Base-by-base conservation (phyloP, 23 red algal species). In the Gracilaria domingensis region DNA sequence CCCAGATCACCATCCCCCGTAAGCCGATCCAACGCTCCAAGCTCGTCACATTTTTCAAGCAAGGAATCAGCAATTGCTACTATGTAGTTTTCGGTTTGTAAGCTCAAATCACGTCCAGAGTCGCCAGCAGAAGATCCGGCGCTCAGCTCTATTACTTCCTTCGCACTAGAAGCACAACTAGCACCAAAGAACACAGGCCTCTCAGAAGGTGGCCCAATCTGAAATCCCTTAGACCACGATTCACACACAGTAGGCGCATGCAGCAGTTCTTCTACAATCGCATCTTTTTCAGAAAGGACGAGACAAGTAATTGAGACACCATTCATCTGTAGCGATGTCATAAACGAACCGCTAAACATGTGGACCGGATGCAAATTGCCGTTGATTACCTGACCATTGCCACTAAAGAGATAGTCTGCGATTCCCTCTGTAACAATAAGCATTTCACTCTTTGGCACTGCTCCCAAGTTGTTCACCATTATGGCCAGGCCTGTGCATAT, bases 401-500 rank as follows among this genome's bases (percentile, higher is more conserved):
- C 71, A 42, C 48, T 23, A 29, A 79, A 70, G 3, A 94, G 34
- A 82, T 81, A 81, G 7, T 94, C 69, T 24, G 74, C 55, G 13
- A 94, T 64, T 39, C 55, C 82, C 38, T 75, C 54, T 7, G 33
- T 18, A 12, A 96, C 21, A 73, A 91, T 87, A 9, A 74, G 79
- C 94, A 96, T 96, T 13, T 91, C 94, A 26, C 35, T 67, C 36
- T 83, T 39, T 44, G 94, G 81, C 40, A 96, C 84, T 25, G 86
- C 54, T 12, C 94, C 94, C 16, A 96, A 61, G 32, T 96, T 96
- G 71, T 96, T 96, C 2, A 96, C 34, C 88, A 96, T 85, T 6
- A 91, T 61, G 25, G 87, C 84, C 35, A 88, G 36, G 29, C 40
- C 71, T 39, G 18, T 79, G 59, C 71, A 86, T 39, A 54, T 44